Base-by-base conservation (phyloP, 2,329 filamentous ascomycete genomes). In the Scorias spongiosa region DNA sequence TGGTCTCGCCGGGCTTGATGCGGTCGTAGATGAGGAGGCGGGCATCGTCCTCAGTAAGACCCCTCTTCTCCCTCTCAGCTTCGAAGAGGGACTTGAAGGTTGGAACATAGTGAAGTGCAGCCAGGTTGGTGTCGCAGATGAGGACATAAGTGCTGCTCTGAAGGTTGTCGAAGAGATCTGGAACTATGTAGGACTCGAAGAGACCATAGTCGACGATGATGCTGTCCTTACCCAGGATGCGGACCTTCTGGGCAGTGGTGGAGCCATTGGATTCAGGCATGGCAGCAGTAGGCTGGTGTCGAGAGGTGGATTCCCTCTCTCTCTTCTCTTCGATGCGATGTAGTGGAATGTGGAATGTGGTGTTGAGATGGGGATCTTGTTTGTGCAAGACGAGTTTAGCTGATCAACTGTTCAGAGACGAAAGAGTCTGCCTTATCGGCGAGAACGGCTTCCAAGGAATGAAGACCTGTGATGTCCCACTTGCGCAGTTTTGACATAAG, bases 111-210 rank as follows among this genome's bases (percentile, higher is more conserved):
- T 54, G 48, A 54, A 80, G 74, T 17, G 80, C 73, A 48, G 75
- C 76, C 48, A 98, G 76, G 60, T 96, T 96, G 39, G 88, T 93
- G 66, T 98, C 91, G 63, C 91, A 96, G 57, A 98, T 84, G 48
- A 98, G 80, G 46, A 96, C 82, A 62, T 96, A 98, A 48, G 89
- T 96, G 14, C 87, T 93, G 15, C 88, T 91, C 42, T 75, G 65
- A 48, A 91, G 71, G 60, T 81, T 84, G 44, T 73, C 66, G 49
- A 96, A 70, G 45, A 98, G 73, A 64, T 98, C 89, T 53, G 79
- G 67, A 43, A 80, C 78, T 49, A 96, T 80, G 61, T 84, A 91
- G 58, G 74, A 74, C 50, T 81, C 76, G 85, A 88, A 95, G 44
- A 98, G 76, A 51, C 82, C 85, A 61, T 93, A 86, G 61, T 95